phyloP scores from a whole-genome alignment of 2,329 filamentous ascomycete genomes.

The Fusarium tupiense region DNA sequence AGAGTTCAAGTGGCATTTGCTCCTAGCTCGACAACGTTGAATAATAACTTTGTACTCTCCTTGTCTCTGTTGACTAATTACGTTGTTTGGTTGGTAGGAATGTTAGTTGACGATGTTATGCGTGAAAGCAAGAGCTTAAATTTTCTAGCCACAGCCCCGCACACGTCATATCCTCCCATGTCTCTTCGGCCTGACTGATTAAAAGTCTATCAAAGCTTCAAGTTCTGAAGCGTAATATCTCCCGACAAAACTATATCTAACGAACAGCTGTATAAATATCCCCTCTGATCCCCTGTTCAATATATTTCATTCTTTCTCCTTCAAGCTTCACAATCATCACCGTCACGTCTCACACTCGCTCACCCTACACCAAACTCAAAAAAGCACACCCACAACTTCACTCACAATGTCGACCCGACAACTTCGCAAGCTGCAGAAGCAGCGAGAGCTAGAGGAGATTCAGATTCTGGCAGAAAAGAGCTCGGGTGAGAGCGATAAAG shows the following conservation, averaged over 20 bases:
- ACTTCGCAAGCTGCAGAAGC: slow-evolving; percentile 62
- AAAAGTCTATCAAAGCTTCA: neutral
- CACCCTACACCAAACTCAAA: slow-evolving; percentile 11
- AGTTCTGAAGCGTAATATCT: neutral
- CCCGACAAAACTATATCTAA: neutral
- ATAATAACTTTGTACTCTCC: neutral
- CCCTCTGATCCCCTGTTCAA: neutral
- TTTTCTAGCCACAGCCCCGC: neutral
- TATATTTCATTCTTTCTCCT: neutral
- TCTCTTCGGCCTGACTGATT: neutral
- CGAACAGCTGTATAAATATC: neutral
- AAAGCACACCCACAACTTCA: neutral
- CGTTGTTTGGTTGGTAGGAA: neutral
- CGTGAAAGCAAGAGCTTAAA: neutral
- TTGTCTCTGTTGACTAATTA: neutral
- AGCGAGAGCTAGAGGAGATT: slow-evolving; percentile 55
- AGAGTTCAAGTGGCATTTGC: neutral
- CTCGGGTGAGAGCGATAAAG: slow-evolving; percentile 46
- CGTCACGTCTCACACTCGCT: slow-evolving; percentile 10
- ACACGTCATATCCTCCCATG: neutral
- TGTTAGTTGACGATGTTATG: neutral
- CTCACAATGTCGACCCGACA: slow-evolving; percentile 62
- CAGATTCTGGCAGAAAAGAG: slow-evolving; percentile 24
- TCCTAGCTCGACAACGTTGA: neutral
- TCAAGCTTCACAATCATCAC: neutral